phyloP scores from a whole-genome alignment of 768 basidiomycete genomes.

The Chalciporus pseudorubinellus region DNA sequence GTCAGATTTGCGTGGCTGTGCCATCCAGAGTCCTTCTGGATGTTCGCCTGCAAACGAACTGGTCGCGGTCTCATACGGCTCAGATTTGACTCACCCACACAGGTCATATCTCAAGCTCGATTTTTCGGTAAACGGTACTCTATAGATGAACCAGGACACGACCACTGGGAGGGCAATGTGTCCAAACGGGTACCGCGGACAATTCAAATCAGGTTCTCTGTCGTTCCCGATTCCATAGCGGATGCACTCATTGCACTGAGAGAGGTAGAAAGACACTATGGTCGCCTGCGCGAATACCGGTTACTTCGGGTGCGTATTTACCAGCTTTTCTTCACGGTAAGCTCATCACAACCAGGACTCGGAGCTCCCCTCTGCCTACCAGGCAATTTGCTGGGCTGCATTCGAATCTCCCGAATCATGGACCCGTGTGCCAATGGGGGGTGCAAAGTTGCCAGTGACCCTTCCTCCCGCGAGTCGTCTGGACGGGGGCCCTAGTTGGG shows the following conservation, averaged over 20 bases:
- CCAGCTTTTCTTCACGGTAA: not conserved
- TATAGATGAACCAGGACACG: conserved; percentile 26
- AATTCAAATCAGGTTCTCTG: conserved; percentile 41
- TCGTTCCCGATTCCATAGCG: conserved; percentile 42
- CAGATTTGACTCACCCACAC: not conserved
- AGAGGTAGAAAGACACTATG: conserved; percentile 55
- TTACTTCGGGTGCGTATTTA: conserved; percentile 38
- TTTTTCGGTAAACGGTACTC: conserved; percentile 12
- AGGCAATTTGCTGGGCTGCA: conserved; percentile 40
- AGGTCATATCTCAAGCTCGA: not conserved
- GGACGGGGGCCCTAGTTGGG: conserved; percentile 35
- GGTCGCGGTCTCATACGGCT: no score
- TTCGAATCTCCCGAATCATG: conserved; percentile 47
- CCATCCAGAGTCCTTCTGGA: conserved; percentile 1
- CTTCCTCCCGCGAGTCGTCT: conserved; percentile 18
- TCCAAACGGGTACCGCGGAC: conserved; percentile 21
- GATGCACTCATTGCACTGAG: conserved; percentile 53
- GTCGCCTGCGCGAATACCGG: conserved; percentile 43
- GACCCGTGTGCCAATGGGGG: conserved; percentile 33
- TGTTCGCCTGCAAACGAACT: conserved; percentile 15
- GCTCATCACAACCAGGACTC: conserved; percentile 39
- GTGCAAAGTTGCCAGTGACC: conserved; percentile 30
- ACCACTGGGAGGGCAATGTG: conserved; percentile 11
- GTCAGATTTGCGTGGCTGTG: conserved; percentile 17
- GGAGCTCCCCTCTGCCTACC: conserved; percentile 44